Percentiles rank a stretch among this genome's conserved stretches.
Evolutionary conservation across 139 green algal genomes (phyloP).

Genomic region (Coelastrella sp.): DNA sequence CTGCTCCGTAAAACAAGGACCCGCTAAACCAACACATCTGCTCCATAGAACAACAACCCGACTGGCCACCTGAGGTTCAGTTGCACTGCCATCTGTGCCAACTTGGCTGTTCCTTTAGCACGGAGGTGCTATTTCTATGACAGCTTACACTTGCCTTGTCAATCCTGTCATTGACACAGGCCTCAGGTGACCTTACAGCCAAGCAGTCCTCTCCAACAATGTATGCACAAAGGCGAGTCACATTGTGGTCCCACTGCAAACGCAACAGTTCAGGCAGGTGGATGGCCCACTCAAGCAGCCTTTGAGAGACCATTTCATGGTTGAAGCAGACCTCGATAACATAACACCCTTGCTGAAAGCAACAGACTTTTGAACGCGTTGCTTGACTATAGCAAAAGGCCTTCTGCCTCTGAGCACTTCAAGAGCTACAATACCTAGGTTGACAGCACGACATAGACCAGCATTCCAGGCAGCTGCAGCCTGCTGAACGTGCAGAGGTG

Average conservation of each 20-base stretch:
- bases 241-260: neutral
- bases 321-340: too few relatives aligned
- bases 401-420: neutral
- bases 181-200: neutral
- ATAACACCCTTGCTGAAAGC: too few relatives aligned
- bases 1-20: too few relatives aligned
- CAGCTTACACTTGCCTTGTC: neutral
- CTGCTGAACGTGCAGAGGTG: neutral
- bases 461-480: neutral
- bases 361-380: neutral
- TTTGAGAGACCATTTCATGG: too few relatives aligned
- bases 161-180: constrained; percentile 1
- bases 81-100: too few relatives aligned
- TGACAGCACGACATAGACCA: neutral
- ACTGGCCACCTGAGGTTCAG: too few relatives aligned
- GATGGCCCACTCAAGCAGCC: too few relatives aligned
- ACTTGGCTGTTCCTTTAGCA: too few relatives aligned
- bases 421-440: neutral
- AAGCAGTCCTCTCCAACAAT: neutral
- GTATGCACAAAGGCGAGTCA: neutral
- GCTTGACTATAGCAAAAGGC: neutral
- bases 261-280: neutral
- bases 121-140: neutral
- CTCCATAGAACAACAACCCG: too few relatives aligned
- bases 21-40: too few relatives aligned